Conservation (phyloP, 2,329 filamentous ascomycete genomes). For the Didymella pomorum region DNA sequence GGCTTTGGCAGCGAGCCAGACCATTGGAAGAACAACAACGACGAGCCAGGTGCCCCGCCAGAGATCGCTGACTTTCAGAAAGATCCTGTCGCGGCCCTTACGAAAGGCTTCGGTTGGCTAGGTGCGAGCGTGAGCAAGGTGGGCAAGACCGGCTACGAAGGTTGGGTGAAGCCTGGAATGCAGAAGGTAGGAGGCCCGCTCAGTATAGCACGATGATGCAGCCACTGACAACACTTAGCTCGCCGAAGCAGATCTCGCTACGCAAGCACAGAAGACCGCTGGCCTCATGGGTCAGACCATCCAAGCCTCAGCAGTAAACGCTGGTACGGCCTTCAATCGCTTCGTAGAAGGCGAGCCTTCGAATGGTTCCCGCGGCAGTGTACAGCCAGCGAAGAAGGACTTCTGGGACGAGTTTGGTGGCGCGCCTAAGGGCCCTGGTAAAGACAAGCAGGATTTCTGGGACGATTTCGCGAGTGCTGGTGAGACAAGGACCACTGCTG, state of each 20-base stretch:
- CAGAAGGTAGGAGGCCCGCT: slow-evolving; percentile 68
- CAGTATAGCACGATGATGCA: background rate
- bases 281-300: slow-evolving; percentile 66
- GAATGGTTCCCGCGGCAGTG: slow-evolving; percentile 25
- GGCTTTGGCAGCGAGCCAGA: slow-evolving; percentile 86
- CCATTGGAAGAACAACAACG: slow-evolving; percentile 53
- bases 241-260: slow-evolving; percentile 68
- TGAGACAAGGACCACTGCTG: slow-evolving; percentile 31
- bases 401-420: slow-evolving; percentile 73
- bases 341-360: slow-evolving; percentile 79
- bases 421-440: slow-evolving; percentile 60
- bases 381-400: slow-evolving; percentile 68
- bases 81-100: slow-evolving; percentile 86
- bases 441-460: slow-evolving; percentile 64
- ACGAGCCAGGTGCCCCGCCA: slow-evolving; percentile 61
- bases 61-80: slow-evolving; percentile 88
- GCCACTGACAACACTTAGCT: slow-evolving; percentile 61
- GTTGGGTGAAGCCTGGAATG: slow-evolving; percentile 91
- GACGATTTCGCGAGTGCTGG: slow-evolving; percentile 55
- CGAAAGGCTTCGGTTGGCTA: slow-evolving; percentile 95
- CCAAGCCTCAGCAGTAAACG: slow-evolving; percentile 71
- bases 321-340: slow-evolving; percentile 80
- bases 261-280: slow-evolving; percentile 67
- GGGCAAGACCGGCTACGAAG: slow-evolving; percentile 88
- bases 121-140: slow-evolving; percentile 86